Base-by-base conservation (phyloP, 169 alveolate genomes). In the Cryptosporidium sp. region DNA sequence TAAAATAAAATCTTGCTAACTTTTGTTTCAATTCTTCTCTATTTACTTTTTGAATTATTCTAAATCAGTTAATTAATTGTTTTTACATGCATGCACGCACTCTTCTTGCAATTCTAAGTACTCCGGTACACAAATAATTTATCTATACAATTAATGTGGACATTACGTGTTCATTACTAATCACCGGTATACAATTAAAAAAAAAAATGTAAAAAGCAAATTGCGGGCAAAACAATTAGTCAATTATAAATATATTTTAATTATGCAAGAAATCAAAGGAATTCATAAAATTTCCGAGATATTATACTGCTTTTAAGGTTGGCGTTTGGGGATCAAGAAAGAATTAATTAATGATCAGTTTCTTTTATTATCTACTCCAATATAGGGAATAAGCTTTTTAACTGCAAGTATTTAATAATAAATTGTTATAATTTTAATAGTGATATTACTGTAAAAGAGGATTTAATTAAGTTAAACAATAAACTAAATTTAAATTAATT, bases 81-180 rank as follows among this genome's bases (percentile, higher is more conserved):
- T 48, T 0, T 48, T 48, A 21, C 21, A 48, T 55, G 67, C 67
- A 55, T 55, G 67, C 37, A 55, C 16, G 14, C 29, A 41, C 14
- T 48, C 5, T 14, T 26, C 10, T 55, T 55, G 37, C 67, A 55
- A 23, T n/a, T 23, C 3, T 55, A 21, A 21, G 2, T 21, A 55
- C 67, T 21, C 67, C 67, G 67, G 67, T 55, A 55, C 7, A 26
- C 14, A 55, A 55, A 21, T 21, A 26, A n/a, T 55, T 18, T 6
- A 55, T 55, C 21, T 23, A 3, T 16, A 5, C 21, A 55, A 9
- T 55, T 21, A 55, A 55, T n/a, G 67, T 55, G 67, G 67, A 55
- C 67, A 55, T 55, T 55, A 55, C 67, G 67, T 55, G 67, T 55
- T 37, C 7, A 55, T 55, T 0, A 55, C 12, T 55, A 52, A 55